These are phyloP conservation scores for Amniculicola lignicola DNA, from an alignment of 495 filamentous ascomycete species.

Conservation along the genomic window DNA sequence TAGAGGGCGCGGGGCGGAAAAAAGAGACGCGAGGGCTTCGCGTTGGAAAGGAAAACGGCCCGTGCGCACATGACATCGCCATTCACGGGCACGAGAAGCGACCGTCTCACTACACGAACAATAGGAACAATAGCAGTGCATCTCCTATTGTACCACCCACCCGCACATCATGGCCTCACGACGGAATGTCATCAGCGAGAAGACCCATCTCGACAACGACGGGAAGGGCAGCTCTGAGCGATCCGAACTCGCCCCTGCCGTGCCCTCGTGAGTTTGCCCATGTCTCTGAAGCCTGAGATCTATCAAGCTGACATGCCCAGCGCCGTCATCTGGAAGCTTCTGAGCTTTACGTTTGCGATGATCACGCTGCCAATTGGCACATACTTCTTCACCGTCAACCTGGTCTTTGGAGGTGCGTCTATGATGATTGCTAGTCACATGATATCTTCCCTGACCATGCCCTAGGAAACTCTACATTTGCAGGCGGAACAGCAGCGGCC, in stretches of 20 bases:
- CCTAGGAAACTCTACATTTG: constrained; percentile 75
- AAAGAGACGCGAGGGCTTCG: no score
- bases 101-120: no score
- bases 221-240: constrained; percentile 21
- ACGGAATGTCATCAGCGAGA: constrained; percentile 34
- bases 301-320: constrained; percentile 46
- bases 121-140: no score
- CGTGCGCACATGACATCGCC: no score
- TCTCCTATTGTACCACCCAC: neutral
- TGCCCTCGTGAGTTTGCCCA: constrained; percentile 38
- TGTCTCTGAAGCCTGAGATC: no score
- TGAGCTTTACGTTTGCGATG: constrained; percentile 90
- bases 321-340: constrained; percentile 81
- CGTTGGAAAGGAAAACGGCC: no score
- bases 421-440: neutral
- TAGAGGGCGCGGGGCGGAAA: no score
- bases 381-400: constrained; percentile 78
- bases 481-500: constrained; percentile 78
- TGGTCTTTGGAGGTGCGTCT: constrained; percentile 66
- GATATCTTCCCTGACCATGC: neutral
- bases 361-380: constrained; percentile 75
- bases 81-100: no score
- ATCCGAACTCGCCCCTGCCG: constrained; percentile 42
- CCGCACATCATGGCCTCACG: constrained; percentile 23
- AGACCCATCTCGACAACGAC: constrained; percentile 34